Conservation (phyloP, 768 basidiomycete genomes). For the Leccinum olivaceopallidum region DNA sequence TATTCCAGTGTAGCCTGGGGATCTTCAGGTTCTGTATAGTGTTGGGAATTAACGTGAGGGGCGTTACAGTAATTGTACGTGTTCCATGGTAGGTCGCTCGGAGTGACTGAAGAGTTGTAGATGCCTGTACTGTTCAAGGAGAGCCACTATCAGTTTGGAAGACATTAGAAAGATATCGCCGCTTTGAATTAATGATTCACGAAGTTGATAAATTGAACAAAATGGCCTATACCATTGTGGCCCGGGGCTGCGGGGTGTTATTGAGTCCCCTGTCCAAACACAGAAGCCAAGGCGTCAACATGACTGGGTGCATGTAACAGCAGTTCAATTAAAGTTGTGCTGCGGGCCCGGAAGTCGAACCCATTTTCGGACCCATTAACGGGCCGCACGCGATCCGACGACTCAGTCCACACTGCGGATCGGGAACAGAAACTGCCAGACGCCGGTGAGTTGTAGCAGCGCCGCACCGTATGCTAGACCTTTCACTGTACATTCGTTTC, state of each 20-base stretch:
- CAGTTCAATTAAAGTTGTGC: neutral
- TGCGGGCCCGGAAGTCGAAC: neutral
- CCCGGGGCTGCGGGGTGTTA: slow-evolving; percentile 6
- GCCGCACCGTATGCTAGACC: too few species aligned
- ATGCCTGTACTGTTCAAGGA: slow-evolving; percentile 31
- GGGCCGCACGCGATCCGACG: too few species aligned
- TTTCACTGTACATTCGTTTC: too few species aligned
- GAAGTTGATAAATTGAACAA: neutral
- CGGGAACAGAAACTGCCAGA: neutral
- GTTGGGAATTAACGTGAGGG: slow-evolving; percentile 42
- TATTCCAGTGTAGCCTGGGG: slow-evolving; percentile 38
- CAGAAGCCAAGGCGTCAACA: neutral
- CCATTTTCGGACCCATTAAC: neutral
- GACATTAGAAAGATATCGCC: neutral
- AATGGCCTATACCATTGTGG: slow-evolving; percentile 8
- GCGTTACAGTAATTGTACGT: slow-evolving; percentile 58
- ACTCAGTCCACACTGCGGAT: neutral
- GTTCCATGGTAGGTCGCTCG: slow-evolving; percentile 43
- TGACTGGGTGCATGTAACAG: neutral
- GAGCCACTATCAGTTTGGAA: slow-evolving; percentile 9
- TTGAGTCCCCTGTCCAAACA: neutral
- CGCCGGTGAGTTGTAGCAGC: too few species aligned
- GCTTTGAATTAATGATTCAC: neutral
- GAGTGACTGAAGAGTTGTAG: slow-evolving; percentile 47
- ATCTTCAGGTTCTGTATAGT: slow-evolving; percentile 37